A percentile compares a stretch with the other conserved stretches of the same genome.
These are phyloP conservation scores for Globisporangium acanthophoron DNA, from an alignment of 352 stramenopile genomes.

Conservation along the genomic window DNA sequence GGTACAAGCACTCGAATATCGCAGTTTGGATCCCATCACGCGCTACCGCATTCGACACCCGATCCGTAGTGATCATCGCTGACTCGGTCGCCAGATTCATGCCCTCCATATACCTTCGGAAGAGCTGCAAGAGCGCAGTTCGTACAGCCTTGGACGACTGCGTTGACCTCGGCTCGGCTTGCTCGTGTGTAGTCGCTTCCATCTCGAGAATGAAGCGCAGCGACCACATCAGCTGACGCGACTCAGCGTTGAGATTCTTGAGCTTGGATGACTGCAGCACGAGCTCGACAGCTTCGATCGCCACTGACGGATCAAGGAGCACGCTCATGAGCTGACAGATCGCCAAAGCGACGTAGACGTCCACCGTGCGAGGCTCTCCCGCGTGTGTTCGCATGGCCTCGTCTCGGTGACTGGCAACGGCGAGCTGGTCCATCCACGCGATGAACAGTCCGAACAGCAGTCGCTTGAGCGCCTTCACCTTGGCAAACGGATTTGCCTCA, in stretches of 20 bases:
- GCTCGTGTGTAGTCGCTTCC: constrained; percentile 18
- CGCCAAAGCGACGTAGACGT: constrained; percentile 39
- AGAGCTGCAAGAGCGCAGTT: constrained; percentile 22
- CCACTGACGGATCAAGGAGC: constrained; percentile 25
- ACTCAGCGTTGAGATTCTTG: constrained; percentile 18
- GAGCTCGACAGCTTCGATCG: constrained; percentile 32
- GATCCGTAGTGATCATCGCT: constrained; percentile 17
- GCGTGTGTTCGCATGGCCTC: neutral
- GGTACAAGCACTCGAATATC: constrained; percentile 39
- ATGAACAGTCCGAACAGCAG: constrained; percentile 25
- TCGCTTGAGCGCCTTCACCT: constrained; percentile 23
- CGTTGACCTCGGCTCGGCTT: neutral
- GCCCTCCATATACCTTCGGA: constrained; percentile 31
- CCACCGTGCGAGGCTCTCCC: neutral
- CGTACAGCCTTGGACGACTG: constrained; percentile 11
- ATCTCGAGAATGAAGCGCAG: constrained; percentile 41
- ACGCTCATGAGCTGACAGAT: constrained; percentile 42
- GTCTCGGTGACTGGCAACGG: neutral
- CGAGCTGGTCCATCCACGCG: constrained; percentile 37
- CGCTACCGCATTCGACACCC: constrained; percentile 15
- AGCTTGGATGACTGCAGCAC: constrained; percentile 33
- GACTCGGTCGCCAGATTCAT: constrained; percentile 40
- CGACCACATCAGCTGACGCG: constrained; percentile 36
- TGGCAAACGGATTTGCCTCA: constrained; percentile 24
- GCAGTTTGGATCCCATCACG: constrained; percentile 26